These are phyloP conservation scores for Aleurites moluccanus DNA, from an alignment of 441 rosid genomes.

Conservation along the genomic window DNA sequence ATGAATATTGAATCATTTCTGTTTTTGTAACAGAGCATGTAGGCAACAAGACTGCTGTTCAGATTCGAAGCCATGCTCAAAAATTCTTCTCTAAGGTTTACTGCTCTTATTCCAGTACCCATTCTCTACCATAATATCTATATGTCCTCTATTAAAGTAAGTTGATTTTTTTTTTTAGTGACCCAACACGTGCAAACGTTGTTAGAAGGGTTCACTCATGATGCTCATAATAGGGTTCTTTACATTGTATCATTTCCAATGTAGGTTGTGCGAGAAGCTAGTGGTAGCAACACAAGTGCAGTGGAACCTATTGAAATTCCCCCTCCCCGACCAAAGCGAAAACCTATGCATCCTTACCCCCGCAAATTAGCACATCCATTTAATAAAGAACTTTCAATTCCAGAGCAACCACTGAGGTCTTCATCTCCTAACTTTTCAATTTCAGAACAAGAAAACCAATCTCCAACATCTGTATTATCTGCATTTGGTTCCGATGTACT, in stretches of 20 bases:
- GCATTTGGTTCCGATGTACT: slow-evolving; percentile 50
- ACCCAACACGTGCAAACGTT: slow-evolving; percentile 17
- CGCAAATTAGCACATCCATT: slow-evolving; percentile 50
- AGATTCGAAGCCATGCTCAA: slow-evolving; percentile 96
- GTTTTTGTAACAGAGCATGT: slow-evolving; percentile 66
- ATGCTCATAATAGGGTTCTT: slow-evolving; percentile 19
- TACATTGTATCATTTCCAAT: slow-evolving; percentile 14
- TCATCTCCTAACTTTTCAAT: slow-evolving; percentile 39
- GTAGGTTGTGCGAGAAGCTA: slow-evolving; percentile 64
- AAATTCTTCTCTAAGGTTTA: slow-evolving; percentile 88
- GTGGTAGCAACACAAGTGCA: slow-evolving; percentile 31
- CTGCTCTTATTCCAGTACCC: slow-evolving; percentile 37
- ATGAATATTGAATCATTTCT: background rate
- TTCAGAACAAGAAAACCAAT: slow-evolving; percentile 50
- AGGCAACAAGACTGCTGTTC: slow-evolving; percentile 77
- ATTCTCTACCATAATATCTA: slow-evolving; percentile 26
- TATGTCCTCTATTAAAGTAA: slow-evolving; percentile 31
- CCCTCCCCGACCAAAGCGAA: slow-evolving; percentile 91
- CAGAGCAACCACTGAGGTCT: slow-evolving; percentile 32
- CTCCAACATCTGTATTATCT: slow-evolving; percentile 74
- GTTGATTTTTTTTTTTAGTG: slow-evolving; percentile 22
- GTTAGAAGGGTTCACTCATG: too few species aligned
- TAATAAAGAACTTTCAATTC: slow-evolving; percentile 30
- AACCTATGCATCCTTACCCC: slow-evolving; percentile 84
- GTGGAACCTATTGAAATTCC: slow-evolving; percentile 63